Percentiles rank a stretch among this genome's conserved stretches.
phyloP scores from a whole-genome alignment of 306 rosid genomes.

The Vigna angularis region DNA sequence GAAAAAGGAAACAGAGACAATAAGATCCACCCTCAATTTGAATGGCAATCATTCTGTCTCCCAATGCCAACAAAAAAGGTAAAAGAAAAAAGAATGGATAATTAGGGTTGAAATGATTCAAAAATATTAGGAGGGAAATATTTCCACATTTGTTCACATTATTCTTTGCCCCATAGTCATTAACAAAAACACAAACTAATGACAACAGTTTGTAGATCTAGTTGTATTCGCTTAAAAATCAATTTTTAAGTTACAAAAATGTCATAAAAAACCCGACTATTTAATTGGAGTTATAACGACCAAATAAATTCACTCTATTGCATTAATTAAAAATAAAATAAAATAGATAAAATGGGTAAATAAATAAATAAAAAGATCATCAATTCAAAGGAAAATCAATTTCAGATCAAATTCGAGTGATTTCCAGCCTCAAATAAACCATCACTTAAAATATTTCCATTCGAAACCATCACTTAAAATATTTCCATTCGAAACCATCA shows the following conservation, averaged over 20 bases:
- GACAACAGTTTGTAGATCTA: slow-evolving; percentile 18
- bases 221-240: not conserved
- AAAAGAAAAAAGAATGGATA: not conserved
- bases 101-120: not conserved
- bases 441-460: not conserved
- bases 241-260: not conserved
- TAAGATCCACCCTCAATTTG: slow-evolving; percentile 32
- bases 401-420: not conserved
- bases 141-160: slow-evolving; percentile 4
- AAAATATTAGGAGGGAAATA: not conserved
- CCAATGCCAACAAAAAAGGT: not conserved
- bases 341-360: not conserved
- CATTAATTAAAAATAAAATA: not conserved
- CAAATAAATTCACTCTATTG: not conserved
- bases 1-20: not conserved
- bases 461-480: not conserved
- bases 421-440: slow-evolving; percentile 19
- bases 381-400: not conserved
- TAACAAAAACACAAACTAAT: not conserved
- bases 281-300: not conserved
- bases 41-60: slow-evolving; percentile 2
- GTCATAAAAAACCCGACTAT: not conserved
- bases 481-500: not conserved
- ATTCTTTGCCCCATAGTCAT: slow-evolving; percentile 25
- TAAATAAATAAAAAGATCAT: not conserved